These are phyloP conservation scores for Malus hybrid DNA, from an alignment of 331 rosid genomes.

Conservation along the genomic window DNA sequence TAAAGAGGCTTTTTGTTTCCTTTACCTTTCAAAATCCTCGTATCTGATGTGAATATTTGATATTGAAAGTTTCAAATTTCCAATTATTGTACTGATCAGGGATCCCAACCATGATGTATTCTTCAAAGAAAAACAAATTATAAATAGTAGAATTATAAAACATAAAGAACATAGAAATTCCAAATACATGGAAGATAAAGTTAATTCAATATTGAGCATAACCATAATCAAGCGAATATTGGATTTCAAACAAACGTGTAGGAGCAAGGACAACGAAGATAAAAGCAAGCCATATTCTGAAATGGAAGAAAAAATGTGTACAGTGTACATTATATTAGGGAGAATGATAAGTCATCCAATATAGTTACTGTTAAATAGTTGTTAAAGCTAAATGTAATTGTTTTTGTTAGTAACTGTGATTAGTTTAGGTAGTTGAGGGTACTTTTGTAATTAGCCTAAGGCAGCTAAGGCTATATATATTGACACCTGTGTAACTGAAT, in stretches of 20 bases:
- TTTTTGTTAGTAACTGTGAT: too few species aligned
- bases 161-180: background rate
- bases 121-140: slow-evolving; percentile 29
- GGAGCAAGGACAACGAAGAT: background rate
- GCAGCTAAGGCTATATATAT: too few species aligned
- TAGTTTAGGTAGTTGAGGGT: too few species aligned
- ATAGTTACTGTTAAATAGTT: too few species aligned
- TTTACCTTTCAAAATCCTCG: slow-evolving; percentile 88
- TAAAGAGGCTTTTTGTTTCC: background rate
- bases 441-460: too few species aligned
- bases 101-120: slow-evolving; percentile 97
- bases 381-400: too few species aligned
- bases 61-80: slow-evolving; percentile 91
- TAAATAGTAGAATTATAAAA: slow-evolving; percentile 13
- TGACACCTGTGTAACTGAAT: too few species aligned
- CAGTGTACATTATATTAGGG: background rate
- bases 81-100: slow-evolving; percentile 79
- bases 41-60: slow-evolving; percentile 93
- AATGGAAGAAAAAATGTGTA: too few species aligned
- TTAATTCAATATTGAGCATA: background rate
- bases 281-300: background rate
- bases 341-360: too few species aligned
- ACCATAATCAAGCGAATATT: background rate
- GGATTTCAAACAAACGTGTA: background rate
- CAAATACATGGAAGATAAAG: background rate